Evolutionary conservation across 2,329 filamentous ascomycete genomes (phyloP), one percentile per base, ranked within the genome.

Genomic region (Lachnellula occidentalis): DNA sequence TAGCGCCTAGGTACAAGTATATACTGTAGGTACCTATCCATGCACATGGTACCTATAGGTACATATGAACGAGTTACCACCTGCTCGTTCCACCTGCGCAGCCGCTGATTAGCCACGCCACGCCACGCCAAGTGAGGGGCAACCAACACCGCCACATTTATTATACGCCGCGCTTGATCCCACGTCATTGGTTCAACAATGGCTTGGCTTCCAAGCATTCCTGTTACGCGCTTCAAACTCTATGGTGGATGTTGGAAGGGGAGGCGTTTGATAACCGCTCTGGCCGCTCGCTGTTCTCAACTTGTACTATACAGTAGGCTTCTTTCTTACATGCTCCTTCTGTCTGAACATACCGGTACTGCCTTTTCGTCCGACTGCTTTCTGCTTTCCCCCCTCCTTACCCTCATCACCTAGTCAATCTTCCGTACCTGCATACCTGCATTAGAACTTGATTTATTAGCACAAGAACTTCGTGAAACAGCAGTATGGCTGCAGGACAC

Each of bases 401-500:
- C 24, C 24, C 37, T 48, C 52, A 31, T 39, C 48, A 34, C 24
- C 22, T 15, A 8, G 27, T 27, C 27, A 31, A 3, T 31, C 8
- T 11, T 31, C 27, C 27, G 22, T 6, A 24, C 2, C n/a, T n/a
- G n/a, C 6, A 14, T 45, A 27, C 31, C 22, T 48, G 27, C 21
- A 34, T 45, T 19, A 37, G 21, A 34, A 43, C 21, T 34, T 46
- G 22, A 42, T 15, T 22, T 19, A 49, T 12, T 31, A 45, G 15
- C 31, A 41, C 50, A 49, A 24, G 34, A 45, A 37, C 39, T 27
- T 43, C 9, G 19, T 43, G 19, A 39, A 39, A 4, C 43, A 51
- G 45, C 49, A 57, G 34, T 4, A 67, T 67, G 66, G 55, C 64
- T 42, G 63, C 65, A 51, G 66, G 66, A 55, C 64, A 64, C 56